A percentile compares a stretch with the other conserved stretches of the same genome.
These are phyloP conservation scores for Priceomyces carsonii DNA, from an alignment of 805 yeast species.

Conservation along the genomic window DNA sequence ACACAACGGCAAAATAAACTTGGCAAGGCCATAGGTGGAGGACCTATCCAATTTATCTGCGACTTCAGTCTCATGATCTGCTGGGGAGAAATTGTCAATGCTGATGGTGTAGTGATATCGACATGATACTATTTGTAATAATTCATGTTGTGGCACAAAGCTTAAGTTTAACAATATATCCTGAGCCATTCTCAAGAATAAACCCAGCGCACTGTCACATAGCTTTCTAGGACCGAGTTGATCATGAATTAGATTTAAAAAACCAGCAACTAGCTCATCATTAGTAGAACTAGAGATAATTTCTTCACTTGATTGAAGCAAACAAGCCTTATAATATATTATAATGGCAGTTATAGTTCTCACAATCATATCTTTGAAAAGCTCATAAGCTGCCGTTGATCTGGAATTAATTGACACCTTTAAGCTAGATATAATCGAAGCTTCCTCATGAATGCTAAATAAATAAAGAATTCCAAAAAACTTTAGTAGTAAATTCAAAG, in stretches of 20 bases:
- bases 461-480: conserved; percentile 47
- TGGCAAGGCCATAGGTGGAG: conserved; percentile 39
- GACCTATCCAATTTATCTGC: conserved; percentile 25
- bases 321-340: conserved; percentile 31
- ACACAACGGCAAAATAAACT: conserved; percentile 56
- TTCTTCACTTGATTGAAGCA: conserved; percentile 3
- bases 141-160: conserved; percentile 58
- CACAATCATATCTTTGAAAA: conserved; percentile 47
- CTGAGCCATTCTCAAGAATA: conserved; percentile 62
- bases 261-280: conserved; percentile 35
- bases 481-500: conserved; percentile 21
- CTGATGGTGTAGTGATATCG: conserved; percentile 68
- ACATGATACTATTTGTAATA: conserved; percentile 79
- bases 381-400: conserved; percentile 44
- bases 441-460: conserved; percentile 55
- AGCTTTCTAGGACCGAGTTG: conserved; percentile 68
- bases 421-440: conserved; percentile 36
- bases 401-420: conserved; percentile 42
- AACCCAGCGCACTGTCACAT: conserved; percentile 67
- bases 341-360: conserved; percentile 37
- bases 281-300: neutral
- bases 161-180: conserved; percentile 45
- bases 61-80: conserved; percentile 57
- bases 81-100: conserved; percentile 60
- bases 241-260: conserved; percentile 66